phyloP scores from a whole-genome alignment of 352 stramenopile genomes.

The Peronosclerospora sorghi region DNA sequence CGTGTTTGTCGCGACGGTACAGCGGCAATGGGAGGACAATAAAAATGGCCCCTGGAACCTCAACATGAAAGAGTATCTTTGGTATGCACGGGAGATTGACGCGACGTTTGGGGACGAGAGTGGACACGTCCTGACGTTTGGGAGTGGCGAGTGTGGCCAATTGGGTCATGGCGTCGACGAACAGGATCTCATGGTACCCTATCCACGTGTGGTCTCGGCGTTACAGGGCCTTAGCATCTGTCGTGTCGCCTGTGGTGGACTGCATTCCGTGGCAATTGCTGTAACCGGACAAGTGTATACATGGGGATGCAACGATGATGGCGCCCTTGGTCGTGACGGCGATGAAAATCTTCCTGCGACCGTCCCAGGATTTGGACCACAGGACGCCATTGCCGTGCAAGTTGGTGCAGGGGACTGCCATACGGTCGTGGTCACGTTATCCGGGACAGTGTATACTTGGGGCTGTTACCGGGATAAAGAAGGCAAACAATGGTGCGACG shows the following conservation, averaged over 20 bases:
- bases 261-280: constrained; percentile 87
- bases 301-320: constrained; percentile 91
- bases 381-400: constrained; percentile 32
- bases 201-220: constrained; percentile 37
- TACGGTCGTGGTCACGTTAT: constrained; percentile 79
- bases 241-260: constrained; percentile 81
- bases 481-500: constrained; percentile 87
- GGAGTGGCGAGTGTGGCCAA: constrained; percentile 88
- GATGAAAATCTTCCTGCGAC: constrained; percentile 68
- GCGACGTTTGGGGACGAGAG: constrained; percentile 38
- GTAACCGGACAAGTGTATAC: constrained; percentile 85
- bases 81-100: constrained; percentile 50
- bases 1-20: constrained; percentile 45
- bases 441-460: constrained; percentile 90
- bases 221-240: constrained; percentile 38
- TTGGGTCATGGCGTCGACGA: constrained; percentile 85
- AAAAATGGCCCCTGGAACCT: constrained; percentile 48
- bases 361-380: constrained; percentile 47
- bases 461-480: constrained; percentile 96
- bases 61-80: constrained; percentile 75
- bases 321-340: constrained; percentile 76
- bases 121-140: constrained; percentile 71
- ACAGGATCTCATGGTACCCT: constrained; percentile 66
- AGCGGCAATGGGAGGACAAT: constrained; percentile 59
- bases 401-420: constrained; percentile 92